These are phyloP conservation scores for Phaeolepiota aurea DNA, from an alignment of 768 basidiomycete genomes.

Conservation along the genomic window DNA sequence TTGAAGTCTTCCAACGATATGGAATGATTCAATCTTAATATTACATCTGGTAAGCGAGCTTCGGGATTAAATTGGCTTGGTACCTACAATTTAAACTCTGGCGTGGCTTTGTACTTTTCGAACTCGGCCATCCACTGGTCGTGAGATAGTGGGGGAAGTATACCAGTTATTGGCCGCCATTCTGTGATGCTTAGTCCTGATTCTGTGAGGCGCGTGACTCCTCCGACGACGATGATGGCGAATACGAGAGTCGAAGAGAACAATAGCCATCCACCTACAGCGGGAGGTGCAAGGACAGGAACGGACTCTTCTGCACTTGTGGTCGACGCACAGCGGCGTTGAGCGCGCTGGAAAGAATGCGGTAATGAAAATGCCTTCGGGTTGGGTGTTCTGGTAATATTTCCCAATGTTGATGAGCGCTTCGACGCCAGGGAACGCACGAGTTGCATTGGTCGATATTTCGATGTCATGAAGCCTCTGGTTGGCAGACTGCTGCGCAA, in stretches of 20 bases:
- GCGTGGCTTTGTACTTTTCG: constrained; percentile 88
- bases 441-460: no score
- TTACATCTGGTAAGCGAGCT: constrained; percentile 19
- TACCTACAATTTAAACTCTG: constrained; percentile 90
- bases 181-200: constrained; percentile 97
- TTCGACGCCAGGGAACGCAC: no score
- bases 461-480: no score
- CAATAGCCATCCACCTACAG: constrained; percentile 81
- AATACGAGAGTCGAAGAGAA: constrained; percentile 81
- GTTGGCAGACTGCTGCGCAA: no score
- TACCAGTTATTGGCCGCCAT: constrained; percentile 90
- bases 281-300: constrained; percentile 55
- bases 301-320: constrained; percentile 15
- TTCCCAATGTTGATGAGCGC: no score
- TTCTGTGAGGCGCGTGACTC: constrained; percentile 93
- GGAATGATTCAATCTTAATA: constrained; percentile 58
- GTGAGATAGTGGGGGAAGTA: constrained; percentile 71
- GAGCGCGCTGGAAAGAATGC: not conserved
- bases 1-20: constrained; percentile 91
- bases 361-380: not conserved
- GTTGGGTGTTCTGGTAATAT: not conserved
- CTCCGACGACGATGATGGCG: constrained; percentile 90
- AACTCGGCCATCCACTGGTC: constrained; percentile 85
- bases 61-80: not conserved
- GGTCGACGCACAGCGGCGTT: constrained; percentile 2